phyloP scores from a whole-genome alignment of 495 filamentous ascomycete species.

The Penicillium arizonense region DNA sequence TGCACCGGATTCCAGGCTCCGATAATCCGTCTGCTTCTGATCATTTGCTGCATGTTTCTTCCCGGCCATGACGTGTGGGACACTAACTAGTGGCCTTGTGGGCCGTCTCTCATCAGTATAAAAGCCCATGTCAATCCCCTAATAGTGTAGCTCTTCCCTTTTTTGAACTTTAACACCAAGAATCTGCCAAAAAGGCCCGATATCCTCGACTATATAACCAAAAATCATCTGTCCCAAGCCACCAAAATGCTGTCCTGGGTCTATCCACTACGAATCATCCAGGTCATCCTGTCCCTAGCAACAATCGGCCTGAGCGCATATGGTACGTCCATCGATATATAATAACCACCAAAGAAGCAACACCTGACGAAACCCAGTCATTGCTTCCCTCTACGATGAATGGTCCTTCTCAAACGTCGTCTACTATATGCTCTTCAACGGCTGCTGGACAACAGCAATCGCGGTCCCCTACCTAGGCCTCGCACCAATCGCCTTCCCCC shows the following conservation, averaged over 20 bases:
- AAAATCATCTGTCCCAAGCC: background rate
- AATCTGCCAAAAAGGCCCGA: background rate
- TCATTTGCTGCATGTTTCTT: background rate
- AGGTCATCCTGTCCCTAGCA: constrained; percentile 59
- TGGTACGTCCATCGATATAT: constrained; percentile 39
- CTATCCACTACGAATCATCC: constrained; percentile 55
- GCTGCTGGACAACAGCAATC: constrained; percentile 62
- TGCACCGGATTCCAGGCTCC: background rate
- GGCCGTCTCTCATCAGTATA: constrained; percentile 3
- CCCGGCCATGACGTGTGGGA: constrained; percentile 3
- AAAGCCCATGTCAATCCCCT: background rate
- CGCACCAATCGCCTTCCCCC: constrained; percentile 53
- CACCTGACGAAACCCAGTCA: constrained; percentile 11
- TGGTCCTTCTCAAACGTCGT: constrained; percentile 33
- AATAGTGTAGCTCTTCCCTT: background rate
- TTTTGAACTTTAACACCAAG: background rate
- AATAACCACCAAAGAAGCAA: background rate
- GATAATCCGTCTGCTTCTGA: background rate
- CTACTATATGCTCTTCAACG: constrained; percentile 67
- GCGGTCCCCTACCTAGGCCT: constrained; percentile 61
- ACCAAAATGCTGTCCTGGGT: constrained; percentile 26
- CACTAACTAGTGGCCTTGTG: background rate
- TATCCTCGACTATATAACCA: background rate
- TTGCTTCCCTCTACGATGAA: constrained; percentile 26
- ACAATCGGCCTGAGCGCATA: constrained; percentile 65